Evolutionary conservation across 768 basidiomycete genomes (phyloP), one percentile per base, ranked within the genome.

Genomic region (Suillus subalutaceus): DNA sequence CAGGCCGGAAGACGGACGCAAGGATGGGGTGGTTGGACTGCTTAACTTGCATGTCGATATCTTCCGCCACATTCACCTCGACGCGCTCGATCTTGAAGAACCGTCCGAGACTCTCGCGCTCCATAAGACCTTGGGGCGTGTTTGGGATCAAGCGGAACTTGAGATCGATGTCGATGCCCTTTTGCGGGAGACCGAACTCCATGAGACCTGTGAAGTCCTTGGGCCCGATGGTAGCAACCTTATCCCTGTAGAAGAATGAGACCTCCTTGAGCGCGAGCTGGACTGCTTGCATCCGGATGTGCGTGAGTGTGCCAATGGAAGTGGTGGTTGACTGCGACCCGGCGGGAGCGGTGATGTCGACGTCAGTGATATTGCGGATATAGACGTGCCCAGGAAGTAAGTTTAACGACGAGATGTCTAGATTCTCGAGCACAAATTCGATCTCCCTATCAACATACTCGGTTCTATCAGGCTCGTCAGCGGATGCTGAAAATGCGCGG

Each of bases 241-340:
- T 87, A 76, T 92, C 90, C 44, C 82, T 83, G 76, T 90, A 92
- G 75, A 84, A 92, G 80, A 92, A 92, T 0, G 90, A 91, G 0
- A 92, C 84, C 40, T 92, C 86, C 66, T 82, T 78, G 55, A 92
- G 83, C 10, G 78, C 71, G 38, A 92, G 82, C 68, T 90, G 89
- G 0, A 92, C 74, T 1, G 88, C 91, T 66, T 89, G 87, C 30
- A 88, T 76, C 59, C 84, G 86, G 48, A 91, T 80, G 55, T 89
- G 89, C 0, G 89, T 91, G 65, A 90, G 81, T 0, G 88, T 82
- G 53, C 90, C 89, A 38, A 91, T 74, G 2, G 85, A 75, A 4
- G 87, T 87, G 58, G 77, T 81, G 0, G 85, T 76, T 1, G 72
- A 77, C 10, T 74, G 71, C 4, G 79, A 72, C 20, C 71, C 72